These are phyloP conservation scores for Xylaria sp. DNA, from an alignment of 495 filamentous ascomycete species.

Conservation along the genomic window DNA sequence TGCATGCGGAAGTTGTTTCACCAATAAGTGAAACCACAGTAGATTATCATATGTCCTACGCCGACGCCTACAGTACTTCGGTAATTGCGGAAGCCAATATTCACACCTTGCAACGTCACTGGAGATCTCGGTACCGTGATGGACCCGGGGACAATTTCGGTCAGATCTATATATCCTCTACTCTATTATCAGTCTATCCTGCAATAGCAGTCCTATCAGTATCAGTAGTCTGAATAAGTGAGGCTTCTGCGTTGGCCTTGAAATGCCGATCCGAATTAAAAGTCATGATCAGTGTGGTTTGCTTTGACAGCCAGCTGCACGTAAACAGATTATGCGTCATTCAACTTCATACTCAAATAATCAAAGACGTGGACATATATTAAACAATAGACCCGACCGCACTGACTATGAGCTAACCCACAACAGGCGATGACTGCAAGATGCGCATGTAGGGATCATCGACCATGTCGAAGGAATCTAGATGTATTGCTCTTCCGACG, in stretches of 20 bases:
- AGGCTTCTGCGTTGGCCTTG: background rate
- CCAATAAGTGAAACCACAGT: background rate
- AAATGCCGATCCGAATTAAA: background rate
- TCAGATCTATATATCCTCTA: background rate
- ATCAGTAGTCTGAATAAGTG: background rate
- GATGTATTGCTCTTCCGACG: background rate
- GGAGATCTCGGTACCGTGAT: background rate
- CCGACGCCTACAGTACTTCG: background rate
- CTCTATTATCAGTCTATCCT: background rate
- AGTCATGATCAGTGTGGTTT: background rate
- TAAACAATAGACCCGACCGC: background rate
- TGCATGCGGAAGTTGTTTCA: slow-evolving; percentile 5
- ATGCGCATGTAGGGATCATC: background rate
- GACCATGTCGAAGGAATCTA: background rate
- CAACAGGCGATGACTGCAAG: background rate
- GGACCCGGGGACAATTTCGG: background rate
- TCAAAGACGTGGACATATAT: background rate
- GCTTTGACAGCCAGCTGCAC: background rate
- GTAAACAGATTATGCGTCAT: background rate
- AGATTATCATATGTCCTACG: slow-evolving; percentile 3
- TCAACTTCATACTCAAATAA: background rate
- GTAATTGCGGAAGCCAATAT: slow-evolving; percentile 17
- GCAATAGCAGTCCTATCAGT: background rate
- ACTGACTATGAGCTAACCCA: background rate
- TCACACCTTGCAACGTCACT: background rate